Conservation (phyloP, 2,329 filamentous ascomycete genomes). For the Cadophora luteo-olivacea region DNA sequence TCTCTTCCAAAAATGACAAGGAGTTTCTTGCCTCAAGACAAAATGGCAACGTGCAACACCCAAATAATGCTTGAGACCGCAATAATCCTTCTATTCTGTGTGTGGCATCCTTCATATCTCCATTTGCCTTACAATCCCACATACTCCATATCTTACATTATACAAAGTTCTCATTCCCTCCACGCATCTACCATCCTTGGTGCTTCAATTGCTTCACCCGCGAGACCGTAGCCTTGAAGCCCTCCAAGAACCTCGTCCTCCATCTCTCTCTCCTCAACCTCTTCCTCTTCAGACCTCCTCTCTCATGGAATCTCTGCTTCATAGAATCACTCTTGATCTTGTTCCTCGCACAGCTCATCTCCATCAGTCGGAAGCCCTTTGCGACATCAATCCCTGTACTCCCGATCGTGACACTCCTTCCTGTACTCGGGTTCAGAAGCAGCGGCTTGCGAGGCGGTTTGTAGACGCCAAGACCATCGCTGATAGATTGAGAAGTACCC, state of each 20-base stretch:
- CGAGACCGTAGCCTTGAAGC: constrained; percentile 68
- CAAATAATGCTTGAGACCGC: no score
- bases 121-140: background rate
- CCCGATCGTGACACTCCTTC: constrained; percentile 35
- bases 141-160: constrained; percentile 27
- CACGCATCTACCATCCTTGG: constrained; percentile 74
- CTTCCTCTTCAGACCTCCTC: constrained; percentile 79
- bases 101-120: no score
- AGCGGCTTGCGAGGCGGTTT: constrained; percentile 26
- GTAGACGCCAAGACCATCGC: background rate
- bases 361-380: constrained; percentile 45
- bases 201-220: constrained; percentile 73
- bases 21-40: no score
- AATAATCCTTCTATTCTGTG: no score
- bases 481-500: constrained; percentile 1
- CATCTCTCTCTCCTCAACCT: constrained; percentile 73
- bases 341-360: constrained; percentile 57
- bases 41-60: no score
- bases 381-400: constrained; percentile 36
- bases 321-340: constrained; percentile 60
- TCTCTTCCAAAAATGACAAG: no score
- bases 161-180: constrained; percentile 9
- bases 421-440: constrained; percentile 39
- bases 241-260: constrained; percentile 70
- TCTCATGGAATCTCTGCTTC: constrained; percentile 75